Conservation (phyloP, 1,284 basidiomycete genomes). For the Athelia psychrophila region DNA sequence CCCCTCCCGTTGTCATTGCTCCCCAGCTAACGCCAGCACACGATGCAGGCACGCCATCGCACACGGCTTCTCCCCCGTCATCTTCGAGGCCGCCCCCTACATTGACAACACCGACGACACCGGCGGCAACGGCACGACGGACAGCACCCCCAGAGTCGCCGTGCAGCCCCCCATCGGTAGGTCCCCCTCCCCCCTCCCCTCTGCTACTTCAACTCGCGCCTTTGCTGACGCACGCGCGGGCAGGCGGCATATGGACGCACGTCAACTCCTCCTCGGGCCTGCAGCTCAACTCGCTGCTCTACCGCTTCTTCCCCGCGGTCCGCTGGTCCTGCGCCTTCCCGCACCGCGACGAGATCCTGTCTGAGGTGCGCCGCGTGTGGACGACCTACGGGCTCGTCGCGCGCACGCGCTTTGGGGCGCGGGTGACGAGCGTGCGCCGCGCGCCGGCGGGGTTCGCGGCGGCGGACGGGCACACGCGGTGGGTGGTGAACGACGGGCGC, state of each 20-base stretch:
- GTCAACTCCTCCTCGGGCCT: conserved; percentile 60
- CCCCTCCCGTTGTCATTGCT: background rate
- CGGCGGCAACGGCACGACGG: too few relatives aligned
- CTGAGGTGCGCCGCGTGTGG: conserved; percentile 54
- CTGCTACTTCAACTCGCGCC: too few relatives aligned
- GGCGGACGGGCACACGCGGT: conserved; percentile 35
- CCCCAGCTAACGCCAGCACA: background rate
- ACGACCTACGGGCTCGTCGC: conserved; percentile 49
- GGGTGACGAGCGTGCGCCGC: conserved; percentile 34
- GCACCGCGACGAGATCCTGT: conserved; percentile 52
- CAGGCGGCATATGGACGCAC: conserved; percentile 63
- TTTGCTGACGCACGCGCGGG: too few relatives aligned
- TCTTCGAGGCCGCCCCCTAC: conserved; percentile 35
- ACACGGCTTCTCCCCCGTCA: conserved; percentile 53
- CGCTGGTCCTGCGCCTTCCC: conserved; percentile 50
- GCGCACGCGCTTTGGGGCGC: conserved; percentile 41
- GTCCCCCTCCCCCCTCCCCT: too few relatives aligned
- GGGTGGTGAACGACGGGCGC: conserved; percentile 49
- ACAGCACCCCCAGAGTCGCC: too few relatives aligned
- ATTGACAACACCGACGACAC: too few relatives aligned
- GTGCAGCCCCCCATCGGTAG: too few relatives aligned
- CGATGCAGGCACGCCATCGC: conserved; percentile 40
- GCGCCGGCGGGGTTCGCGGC: conserved; percentile 6
- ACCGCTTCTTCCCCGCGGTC: conserved; percentile 51
- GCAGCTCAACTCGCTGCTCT: conserved; percentile 59